Evolutionary conservation across 257 asterid genomes (phyloP).

Genomic region (Oldenlandia corymbosa): DNA sequence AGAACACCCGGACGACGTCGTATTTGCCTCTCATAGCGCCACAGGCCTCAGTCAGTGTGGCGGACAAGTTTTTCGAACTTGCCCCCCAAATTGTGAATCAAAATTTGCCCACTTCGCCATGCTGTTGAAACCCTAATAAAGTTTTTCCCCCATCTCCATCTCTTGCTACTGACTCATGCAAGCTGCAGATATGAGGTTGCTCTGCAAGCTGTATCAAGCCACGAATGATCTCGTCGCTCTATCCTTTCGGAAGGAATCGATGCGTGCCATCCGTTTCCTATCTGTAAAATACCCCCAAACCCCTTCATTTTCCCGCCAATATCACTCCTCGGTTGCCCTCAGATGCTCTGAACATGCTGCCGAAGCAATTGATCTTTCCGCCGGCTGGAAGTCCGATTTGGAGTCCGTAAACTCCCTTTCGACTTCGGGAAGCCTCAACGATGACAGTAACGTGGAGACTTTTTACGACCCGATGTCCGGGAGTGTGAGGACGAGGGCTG

Average conservation of each 20-base stretch:
- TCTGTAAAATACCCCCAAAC: constrained; percentile 23
- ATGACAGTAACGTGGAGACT: constrained; percentile 33
- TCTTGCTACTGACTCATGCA: constrained; percentile 25
- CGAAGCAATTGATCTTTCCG: constrained; percentile 7
- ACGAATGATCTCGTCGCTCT: constrained; percentile 32
- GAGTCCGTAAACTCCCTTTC: constrained; percentile 16
- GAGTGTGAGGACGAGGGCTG: constrained; percentile 42
- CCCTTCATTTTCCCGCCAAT: constrained; percentile 30
- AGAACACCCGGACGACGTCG: too few species aligned
- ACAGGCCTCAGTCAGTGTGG: too few species aligned
- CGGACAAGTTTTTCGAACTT: neutral
- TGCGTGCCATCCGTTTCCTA: constrained; percentile 17
- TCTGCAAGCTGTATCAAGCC: constrained; percentile 42
- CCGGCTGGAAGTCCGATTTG: constrained; percentile 31
- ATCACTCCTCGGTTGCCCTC: constrained; percentile 29
- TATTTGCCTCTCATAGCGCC: too few species aligned
- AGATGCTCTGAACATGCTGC: constrained; percentile 33
- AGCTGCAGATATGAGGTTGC: constrained; percentile 41
- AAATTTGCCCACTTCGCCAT: neutral
- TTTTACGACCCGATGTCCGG: constrained; percentile 52
- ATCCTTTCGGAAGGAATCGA: constrained; percentile 7
- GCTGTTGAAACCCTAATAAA: constrained; percentile 1
- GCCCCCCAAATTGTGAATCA: neutral
- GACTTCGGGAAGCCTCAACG: constrained; percentile 4
- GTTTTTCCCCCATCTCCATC: neutral